phyloP scores from a whole-genome alignment of 176 grass and related monocot genomes.

The Bonia amplexicaulis region DNA sequence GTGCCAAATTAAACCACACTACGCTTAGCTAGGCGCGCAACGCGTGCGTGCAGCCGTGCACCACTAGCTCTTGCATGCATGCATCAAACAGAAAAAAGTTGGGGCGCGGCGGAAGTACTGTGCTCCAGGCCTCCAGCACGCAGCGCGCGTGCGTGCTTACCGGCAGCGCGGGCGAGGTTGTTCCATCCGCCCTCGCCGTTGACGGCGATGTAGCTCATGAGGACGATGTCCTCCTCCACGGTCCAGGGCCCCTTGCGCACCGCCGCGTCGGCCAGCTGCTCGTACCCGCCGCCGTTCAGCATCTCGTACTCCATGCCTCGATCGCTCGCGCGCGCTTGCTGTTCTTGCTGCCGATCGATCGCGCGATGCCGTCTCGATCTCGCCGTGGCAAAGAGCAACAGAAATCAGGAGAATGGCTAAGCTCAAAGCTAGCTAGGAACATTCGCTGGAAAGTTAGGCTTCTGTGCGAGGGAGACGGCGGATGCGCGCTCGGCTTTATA shows the following conservation, averaged over 20 bases:
- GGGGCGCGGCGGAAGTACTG: neutral
- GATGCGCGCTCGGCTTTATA: neutral
- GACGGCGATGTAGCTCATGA: constrained; percentile 48
- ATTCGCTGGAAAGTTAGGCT: neutral
- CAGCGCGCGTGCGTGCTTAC: neutral
- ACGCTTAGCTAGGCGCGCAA: neutral
- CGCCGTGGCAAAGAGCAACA: neutral
- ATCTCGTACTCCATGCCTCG: neutral
- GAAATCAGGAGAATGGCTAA: neutral
- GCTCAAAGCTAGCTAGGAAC: neutral
- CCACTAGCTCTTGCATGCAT: neutral
- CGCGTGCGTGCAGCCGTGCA: neutral
- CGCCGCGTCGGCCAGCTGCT: constrained; percentile 19
- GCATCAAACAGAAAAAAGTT: neutral
- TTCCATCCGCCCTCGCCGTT: constrained; percentile 62
- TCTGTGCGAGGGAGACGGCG: neutral
- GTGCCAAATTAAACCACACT: neutral
- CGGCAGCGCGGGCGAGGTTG: constrained; percentile 13
- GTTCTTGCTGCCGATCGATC: neutral
- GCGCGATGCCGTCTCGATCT: neutral
- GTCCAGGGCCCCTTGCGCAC: constrained; percentile 68
- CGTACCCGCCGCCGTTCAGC: neutral
- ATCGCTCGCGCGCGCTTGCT: neutral
- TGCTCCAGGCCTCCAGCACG: neutral
- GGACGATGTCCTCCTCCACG: constrained; percentile 56